Base-by-base conservation (phyloP, 495 filamentous ascomycete species). In the Penicillium lividum region DNA sequence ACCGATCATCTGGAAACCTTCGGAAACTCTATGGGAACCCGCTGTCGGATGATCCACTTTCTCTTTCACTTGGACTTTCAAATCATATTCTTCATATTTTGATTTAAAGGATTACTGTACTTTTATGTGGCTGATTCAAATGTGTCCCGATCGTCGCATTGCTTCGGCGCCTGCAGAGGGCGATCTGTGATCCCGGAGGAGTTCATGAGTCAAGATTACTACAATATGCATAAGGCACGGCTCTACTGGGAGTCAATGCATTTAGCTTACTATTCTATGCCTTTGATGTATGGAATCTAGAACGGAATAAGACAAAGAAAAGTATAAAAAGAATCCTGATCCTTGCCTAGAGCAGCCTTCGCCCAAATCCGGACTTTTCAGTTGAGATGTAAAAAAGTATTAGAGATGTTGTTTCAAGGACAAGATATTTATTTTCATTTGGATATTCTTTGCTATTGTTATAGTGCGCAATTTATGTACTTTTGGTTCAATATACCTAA, bases 1-100 rank as follows among this genome's bases (percentile, higher is more conserved):
- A 73, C 73, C 65, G 66, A 67, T 69, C 67, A 63, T 60, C 65
- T 70, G 67, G 62, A 57, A 66, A 57, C 58, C 65, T 68, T 58
- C 58, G 67, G 65, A 66, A 68, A 65, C 62, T 68, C 62, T 68
- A 64, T 67, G 55, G 30, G 33, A 62, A 58, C 60, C 46, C 18
- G 45, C 57, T 36, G 13, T 51, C 49, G 28, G 51, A 18, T 53
- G 55, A 33, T 64, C 61, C 65, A 64, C 61, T 57, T 30, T 46
- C 49, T 46, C 56, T 55, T 22, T 22, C 22, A 22, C 22, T 22
- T 22, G 22, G 22, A 22, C 1, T 22, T 22, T 22, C 22, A 22
- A 2, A 22, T 22, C 22, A 22, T 22, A 22, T 1, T 22, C 22
- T 22, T 22, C 22, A 22, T 22, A 22, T 1, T 2, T 22, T 22